Evolutionary conservation across 495 filamentous ascomycete species (phyloP), one percentile per base, ranked within the genome.

Genomic region (Xylaria acuta): DNA sequence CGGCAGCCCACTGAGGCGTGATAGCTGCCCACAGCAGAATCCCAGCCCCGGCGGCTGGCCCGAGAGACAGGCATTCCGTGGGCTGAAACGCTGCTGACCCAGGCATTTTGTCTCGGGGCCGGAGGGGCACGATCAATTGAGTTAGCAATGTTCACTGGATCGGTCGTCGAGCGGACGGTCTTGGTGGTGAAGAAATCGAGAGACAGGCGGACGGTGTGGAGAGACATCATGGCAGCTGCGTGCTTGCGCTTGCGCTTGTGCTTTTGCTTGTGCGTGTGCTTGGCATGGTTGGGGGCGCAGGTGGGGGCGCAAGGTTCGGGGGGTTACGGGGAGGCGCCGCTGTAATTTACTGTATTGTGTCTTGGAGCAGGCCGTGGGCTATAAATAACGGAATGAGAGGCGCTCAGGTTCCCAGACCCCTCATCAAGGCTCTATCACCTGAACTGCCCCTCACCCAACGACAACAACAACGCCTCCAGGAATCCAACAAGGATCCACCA

Each of bases 401-500:
- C 1, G 7, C 27, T 30, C 30, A 58, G 5, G 14, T 7, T 22
- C 64, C 22, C 22, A 56, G 66, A 60, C 66, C 36, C 56, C 51
- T 56, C 49, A 56, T 69, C n/a, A 32, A 62, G 41, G 41, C 25
- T 34, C 41, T 62, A 62, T 59, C 41, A 43, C 34, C 67, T 62
- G 67, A 60, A 43, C 20, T 58, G 32, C 53, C 67, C 67, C 38
- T 69, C 67, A 54, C n/a, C n/a, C 25, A n/a, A 49, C 45, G 12
- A 11, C 14, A 3, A 47, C 43, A 11, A n/a, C 22, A 20, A n/a
- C 47, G 47, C 47, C 11, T n/a, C 47, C n/a, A 51, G 20, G 6
- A 51, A 25, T 51, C 6, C 5, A 41, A 43, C 41, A 43, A 43
- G 1, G 41, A 16, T 1, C 11, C 16, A 16, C 12, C 1, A 43